Conservation (phyloP, 2,329 filamentous ascomycete species). For the Amphichorda felina region DNA sequence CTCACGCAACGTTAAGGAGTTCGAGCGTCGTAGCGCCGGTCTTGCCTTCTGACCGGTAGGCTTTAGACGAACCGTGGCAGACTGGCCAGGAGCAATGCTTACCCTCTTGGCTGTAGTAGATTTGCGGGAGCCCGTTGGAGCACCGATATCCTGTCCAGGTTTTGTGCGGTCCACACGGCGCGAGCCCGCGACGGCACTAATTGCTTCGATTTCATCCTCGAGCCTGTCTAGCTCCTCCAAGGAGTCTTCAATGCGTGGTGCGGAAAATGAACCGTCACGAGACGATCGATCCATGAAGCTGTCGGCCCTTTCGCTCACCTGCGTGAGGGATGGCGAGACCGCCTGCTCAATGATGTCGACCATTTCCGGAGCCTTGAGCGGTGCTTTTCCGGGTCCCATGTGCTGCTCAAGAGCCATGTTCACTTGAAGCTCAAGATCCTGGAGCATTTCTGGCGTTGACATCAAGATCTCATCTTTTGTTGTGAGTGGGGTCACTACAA, state of each 20-base stretch:
- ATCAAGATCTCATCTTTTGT: neutral
- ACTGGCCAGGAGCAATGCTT: constrained; percentile 15
- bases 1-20: constrained; percentile 24
- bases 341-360: constrained; percentile 16
- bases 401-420: neutral
- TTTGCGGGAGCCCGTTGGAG: neutral
- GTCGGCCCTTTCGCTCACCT: constrained; percentile 16
- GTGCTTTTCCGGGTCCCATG: constrained; percentile 3
- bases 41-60: constrained; percentile 21
- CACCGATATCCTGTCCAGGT: neutral
- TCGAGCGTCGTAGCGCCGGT: constrained; percentile 27
- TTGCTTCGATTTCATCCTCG: constrained; percentile 48
- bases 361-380: constrained; percentile 17
- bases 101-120: constrained; percentile 11
- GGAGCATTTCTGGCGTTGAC: neutral
- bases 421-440: neutral
- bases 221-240: constrained; percentile 49
- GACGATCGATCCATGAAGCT: constrained; percentile 22
- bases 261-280: constrained; percentile 16
- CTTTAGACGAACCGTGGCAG: constrained; percentile 30
- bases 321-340: constrained; percentile 19
- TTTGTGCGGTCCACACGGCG: constrained; percentile 18
- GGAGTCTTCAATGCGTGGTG: constrained; percentile 49
- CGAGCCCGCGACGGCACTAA: constrained; percentile 25
- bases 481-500: constrained; percentile 33